These are phyloP conservation scores for Melocanna baccifera DNA, from an alignment of 176 grass and related monocot genomes.

Conservation along the genomic window DNA sequence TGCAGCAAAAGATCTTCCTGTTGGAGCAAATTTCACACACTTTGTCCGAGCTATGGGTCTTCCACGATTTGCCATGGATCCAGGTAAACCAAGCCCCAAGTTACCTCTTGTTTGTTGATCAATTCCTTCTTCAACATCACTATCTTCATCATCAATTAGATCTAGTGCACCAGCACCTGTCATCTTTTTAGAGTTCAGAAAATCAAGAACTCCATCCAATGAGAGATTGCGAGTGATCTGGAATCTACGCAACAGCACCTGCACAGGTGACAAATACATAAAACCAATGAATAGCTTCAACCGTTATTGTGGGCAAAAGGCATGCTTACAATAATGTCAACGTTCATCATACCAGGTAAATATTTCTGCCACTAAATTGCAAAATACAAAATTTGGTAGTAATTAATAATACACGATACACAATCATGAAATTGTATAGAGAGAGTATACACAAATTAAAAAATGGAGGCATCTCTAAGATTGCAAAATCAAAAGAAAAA, in stretches of 20 bases:
- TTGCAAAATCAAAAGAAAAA: background rate
- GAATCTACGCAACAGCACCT: conserved; percentile 89
- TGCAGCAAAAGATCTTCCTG: conserved; percentile 87
- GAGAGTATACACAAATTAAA: background rate
- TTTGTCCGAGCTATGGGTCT: conserved; percentile 74
- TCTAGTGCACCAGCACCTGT: conserved; percentile 85
- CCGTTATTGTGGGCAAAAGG: background rate
- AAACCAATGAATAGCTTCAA: background rate
- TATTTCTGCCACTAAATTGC: background rate
- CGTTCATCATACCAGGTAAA: background rate
- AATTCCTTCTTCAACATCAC: conserved; percentile 81
- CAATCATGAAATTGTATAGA: background rate
- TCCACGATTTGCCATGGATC: conserved; percentile 69
- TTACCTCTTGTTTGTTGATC: conserved; percentile 58
- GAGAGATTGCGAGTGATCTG: conserved; percentile 97
- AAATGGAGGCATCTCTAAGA: background rate
- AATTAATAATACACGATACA: background rate
- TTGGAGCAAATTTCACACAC: conserved; percentile 89
- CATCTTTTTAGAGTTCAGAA: conserved; percentile 97
- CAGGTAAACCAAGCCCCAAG: conserved; percentile 71
- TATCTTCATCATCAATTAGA: conserved; percentile 87
- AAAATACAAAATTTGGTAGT: background rate
- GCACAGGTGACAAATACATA: conserved; percentile 18
- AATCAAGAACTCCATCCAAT: conserved; percentile 93
- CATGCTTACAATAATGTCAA: background rate